Evolutionary conservation across 306 rosid genomes (phyloP), one percentile per base, ranked within the genome.

Genomic region (Acacia crassicarpa): DNA sequence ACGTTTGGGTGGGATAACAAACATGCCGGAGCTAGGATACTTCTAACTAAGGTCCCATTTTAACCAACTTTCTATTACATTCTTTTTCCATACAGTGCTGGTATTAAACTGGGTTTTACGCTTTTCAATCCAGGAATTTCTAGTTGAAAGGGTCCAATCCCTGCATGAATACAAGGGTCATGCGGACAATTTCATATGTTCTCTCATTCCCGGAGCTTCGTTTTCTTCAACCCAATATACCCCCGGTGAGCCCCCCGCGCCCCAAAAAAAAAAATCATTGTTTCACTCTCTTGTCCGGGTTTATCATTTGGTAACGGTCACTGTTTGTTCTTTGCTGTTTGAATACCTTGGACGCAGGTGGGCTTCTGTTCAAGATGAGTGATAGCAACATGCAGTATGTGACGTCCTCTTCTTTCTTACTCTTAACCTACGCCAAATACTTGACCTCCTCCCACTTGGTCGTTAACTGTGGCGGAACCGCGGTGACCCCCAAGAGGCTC

Each of bases 1-100:
- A 90, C 92, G 9, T 95, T 95, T 25, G 97, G 98, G 22, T 95
- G 98, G 98, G 98, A 95, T 87, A 93, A 94, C 90, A 92, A 94
- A 80, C 98, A 94, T 75, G 98, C 84, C 79, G 97, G 98, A 62
- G 98, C 98, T 11, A 90, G 97, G 83, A 92, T 94, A 44, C 97
- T 94, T 63, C 97, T 94, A 66, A 92, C 98, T 44, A 92, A 94
- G 97, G 98, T 94, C 75, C 79, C 22, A 38, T 20, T 7, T 79
- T 16, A n/a, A 10, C 11, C 4, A 54, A 41, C 44, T 72, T 58
- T 58, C 0, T 58, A 10, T 58, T 9, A 14, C 0, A 48, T 12
- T 12, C 72, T 48, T 58, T 8, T 48, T 16, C 6, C 0, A 35
- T 38, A 38, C 10, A 22, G 27, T 22, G 65, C 13, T 23, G 49